Percentiles rank a stretch among this genome's conserved stretches.
phyloP scores from a whole-genome alignment of 106 monocot genomes.

The Iris macrosiphon region DNA sequence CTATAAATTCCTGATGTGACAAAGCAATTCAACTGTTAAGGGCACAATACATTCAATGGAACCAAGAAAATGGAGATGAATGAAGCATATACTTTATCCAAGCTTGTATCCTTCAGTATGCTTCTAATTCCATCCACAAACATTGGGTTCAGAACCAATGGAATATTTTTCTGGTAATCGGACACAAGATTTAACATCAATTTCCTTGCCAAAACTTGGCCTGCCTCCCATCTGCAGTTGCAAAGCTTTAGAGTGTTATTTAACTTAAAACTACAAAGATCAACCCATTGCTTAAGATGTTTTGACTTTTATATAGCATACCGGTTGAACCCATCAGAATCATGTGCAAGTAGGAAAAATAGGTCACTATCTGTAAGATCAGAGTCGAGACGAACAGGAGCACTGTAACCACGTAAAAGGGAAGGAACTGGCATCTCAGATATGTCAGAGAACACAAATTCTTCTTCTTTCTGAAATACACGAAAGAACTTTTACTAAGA shows the following conservation, averaged over 20 bases:
- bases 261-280: background rate
- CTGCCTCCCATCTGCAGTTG: conserved; percentile 86
- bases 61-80: background rate
- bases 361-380: conserved; percentile 86
- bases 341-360: conserved; percentile 90
- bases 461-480: conserved; percentile 81
- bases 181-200: conserved; percentile 82
- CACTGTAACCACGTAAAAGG: conserved; percentile 78
- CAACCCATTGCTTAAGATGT: background rate
- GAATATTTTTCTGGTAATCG: conserved; percentile 73
- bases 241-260: background rate
- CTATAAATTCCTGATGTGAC: conserved; percentile 78
- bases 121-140: conserved; percentile 79
- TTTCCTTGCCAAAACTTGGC: conserved; percentile 85
- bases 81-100: conserved; percentile 75
- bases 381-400: conserved; percentile 90
- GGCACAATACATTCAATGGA: background rate
- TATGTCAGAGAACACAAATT: conserved; percentile 76
- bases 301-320: conserved; percentile 12
- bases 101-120: conserved; percentile 57
- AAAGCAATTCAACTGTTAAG: conserved; percentile 3
- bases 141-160: conserved; percentile 59
- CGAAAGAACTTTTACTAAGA: background rate
- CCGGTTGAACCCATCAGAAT: conserved; percentile 98
- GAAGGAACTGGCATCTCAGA: conserved; percentile 83